Conservation (phyloP, 192 early-diverging fungal genomes). For the Backusella tuberculispora region DNA sequence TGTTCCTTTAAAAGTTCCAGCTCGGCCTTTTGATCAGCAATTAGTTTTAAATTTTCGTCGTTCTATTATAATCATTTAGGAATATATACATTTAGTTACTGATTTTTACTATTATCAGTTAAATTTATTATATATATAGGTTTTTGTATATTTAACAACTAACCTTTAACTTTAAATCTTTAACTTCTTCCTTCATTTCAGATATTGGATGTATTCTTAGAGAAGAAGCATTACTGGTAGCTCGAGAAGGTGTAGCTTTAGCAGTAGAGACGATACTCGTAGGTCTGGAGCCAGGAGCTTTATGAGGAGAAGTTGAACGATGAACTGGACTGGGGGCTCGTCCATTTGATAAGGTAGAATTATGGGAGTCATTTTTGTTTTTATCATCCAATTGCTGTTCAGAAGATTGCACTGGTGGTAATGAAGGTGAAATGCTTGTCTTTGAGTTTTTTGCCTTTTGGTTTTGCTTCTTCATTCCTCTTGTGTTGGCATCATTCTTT, state of each 20-base stretch:
- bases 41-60: slow-evolving; percentile 32
- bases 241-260: not conserved
- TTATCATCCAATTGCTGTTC: not conserved
- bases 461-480: slow-evolving; percentile 20
- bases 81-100: not conserved
- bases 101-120: not conserved
- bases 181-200: slow-evolving; percentile 41
- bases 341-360: slow-evolving; percentile 16
- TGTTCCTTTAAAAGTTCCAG: slow-evolving; percentile 33
- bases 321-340: slow-evolving; percentile 16
- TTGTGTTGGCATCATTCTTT: not conserved
- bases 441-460: slow-evolving; percentile 17
- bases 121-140: not conserved
- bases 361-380: slow-evolving; percentile 1
- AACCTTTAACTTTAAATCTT: slow-evolving; percentile 41
- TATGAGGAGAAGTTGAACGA: slow-evolving; percentile 17
- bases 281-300: slow-evolving; percentile 4
- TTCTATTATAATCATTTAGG: slow-evolving; percentile 30
- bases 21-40: slow-evolving; percentile 42
- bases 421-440: not conserved
- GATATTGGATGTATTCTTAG: slow-evolving; percentile 34
- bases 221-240: not conserved
- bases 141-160: not conserved
- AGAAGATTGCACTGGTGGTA: not conserved
- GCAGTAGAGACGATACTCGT: not conserved